Conservation (phyloP, 306 rosid species). For the Corylus avellana region DNA sequence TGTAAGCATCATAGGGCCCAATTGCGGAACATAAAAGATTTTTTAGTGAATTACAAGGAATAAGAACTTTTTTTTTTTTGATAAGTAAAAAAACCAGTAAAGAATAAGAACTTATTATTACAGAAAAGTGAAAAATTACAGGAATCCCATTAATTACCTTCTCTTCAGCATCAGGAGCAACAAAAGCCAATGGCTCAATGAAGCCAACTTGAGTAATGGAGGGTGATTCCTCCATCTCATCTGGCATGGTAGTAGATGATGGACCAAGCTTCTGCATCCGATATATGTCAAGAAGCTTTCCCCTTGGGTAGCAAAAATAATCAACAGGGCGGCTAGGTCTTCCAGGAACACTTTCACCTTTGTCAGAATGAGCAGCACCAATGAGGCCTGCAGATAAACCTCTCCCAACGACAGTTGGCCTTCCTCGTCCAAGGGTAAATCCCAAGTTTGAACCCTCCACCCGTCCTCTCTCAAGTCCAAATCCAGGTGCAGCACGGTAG, state of each 20-base stretch:
- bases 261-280: conserved; percentile 41
- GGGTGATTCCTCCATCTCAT: conserved; percentile 46
- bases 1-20: conserved; percentile 23
- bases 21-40: not conserved
- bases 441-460: conserved; percentile 53
- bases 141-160: conserved; percentile 36
- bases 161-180: conserved; percentile 52
- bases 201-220: conserved; percentile 37
- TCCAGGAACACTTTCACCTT: conserved; percentile 35
- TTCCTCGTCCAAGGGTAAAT: conserved; percentile 60
- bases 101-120: too few species aligned
- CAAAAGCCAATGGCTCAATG: conserved; percentile 59
- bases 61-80: not conserved
- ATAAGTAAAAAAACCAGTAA: too few species aligned
- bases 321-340: conserved; percentile 34
- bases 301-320: conserved; percentile 57
- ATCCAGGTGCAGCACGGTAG: conserved; percentile 65
- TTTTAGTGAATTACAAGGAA: conserved; percentile 3
- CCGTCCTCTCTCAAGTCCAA: conserved; percentile 53
- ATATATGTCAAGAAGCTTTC: conserved; percentile 63
- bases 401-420: conserved; percentile 42
- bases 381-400: conserved; percentile 34
- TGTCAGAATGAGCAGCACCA: conserved; percentile 36
- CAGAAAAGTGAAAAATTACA: not conserved
- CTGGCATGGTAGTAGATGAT: conserved; percentile 36